phyloP scores from a whole-genome alignment of 2,329 filamentous ascomycete genomes.

The Verticillium alfalfae region DNA sequence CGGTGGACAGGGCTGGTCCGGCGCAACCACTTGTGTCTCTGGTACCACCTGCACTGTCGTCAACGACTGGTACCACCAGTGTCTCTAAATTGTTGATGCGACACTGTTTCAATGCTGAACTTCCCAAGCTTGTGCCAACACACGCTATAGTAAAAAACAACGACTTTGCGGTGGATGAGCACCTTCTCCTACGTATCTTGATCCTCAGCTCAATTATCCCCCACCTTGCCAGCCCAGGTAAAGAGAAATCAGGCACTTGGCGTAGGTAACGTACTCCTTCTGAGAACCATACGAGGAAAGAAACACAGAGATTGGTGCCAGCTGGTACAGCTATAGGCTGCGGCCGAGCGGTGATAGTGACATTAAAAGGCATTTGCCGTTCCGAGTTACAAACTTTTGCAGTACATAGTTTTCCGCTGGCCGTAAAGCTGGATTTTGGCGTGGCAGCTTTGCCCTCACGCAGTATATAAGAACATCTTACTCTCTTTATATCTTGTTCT shows the following conservation, averaged over 20 bases:
- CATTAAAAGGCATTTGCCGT: not conserved
- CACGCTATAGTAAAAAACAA: too few species aligned
- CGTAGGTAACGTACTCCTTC: too few species aligned
- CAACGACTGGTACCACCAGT: constrained; percentile 38
- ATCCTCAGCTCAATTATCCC: too few species aligned
- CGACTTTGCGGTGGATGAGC: too few species aligned
- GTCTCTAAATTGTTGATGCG: constrained; percentile 8
- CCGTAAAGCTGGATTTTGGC: not conserved
- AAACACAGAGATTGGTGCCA: too few species aligned
- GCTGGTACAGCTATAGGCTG: not conserved
- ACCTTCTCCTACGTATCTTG: too few species aligned
- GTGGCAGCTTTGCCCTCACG: not conserved
- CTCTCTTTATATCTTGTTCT: not conserved
- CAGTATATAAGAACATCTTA: not conserved
- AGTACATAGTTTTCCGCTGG: not conserved
- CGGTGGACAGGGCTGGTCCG: constrained; percentile 27
- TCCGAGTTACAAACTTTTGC: not conserved
- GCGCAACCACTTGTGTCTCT: constrained; percentile 26
- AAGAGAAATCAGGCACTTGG: not conserved
- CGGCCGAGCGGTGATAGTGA: not conserved
- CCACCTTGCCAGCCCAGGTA: too few species aligned
- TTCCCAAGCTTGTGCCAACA: too few species aligned
- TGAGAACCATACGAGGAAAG: too few species aligned
- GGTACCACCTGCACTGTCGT: constrained; percentile 27
- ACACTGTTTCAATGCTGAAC: too few species aligned